Evolutionary conservation across 306 rosid species (phyloP).

Genomic region (Styphnolobium japonicum): DNA sequence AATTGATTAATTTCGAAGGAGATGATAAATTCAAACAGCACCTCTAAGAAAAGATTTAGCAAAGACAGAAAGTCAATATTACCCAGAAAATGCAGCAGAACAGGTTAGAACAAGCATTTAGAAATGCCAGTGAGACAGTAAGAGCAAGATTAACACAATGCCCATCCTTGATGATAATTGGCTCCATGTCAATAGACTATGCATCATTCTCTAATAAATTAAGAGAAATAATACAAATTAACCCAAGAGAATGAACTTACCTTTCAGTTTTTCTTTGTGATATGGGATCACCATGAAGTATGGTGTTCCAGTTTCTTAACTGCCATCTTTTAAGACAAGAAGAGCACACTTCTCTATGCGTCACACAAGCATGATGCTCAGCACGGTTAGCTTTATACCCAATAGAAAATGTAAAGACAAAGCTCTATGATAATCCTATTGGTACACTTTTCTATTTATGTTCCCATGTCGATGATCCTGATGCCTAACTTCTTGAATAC

Average conservation of each 20-base stretch:
- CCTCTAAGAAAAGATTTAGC: neutral
- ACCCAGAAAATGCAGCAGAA: conserved; percentile 17
- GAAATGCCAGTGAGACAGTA: conserved; percentile 9
- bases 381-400: conserved; percentile 40
- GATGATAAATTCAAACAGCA: neutral
- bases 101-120: conserved; percentile 4
- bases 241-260: conserved; percentile 26
- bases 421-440: conserved; percentile 54
- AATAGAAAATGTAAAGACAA: conserved; percentile 70
- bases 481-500: conserved; percentile 87
- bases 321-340: conserved; percentile 37
- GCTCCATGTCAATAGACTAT: neutral
- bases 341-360: conserved; percentile 35
- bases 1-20: neutral
- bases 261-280: conserved; percentile 30
- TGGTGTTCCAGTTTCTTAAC: conserved; percentile 31
- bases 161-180: conserved; percentile 1
- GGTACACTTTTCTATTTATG: conserved; percentile 42
- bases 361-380: conserved; percentile 37
- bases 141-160: conserved; percentile 13
- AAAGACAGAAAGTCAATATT: neutral
- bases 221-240: conserved; percentile 3
- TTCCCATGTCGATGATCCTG: conserved; percentile 53
- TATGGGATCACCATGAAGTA: conserved; percentile 35
- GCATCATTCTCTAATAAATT: neutral